These are phyloP conservation scores for Metschnikowia lachancei DNA, from an alignment of 805 yeast species.

Conservation along the genomic window DNA sequence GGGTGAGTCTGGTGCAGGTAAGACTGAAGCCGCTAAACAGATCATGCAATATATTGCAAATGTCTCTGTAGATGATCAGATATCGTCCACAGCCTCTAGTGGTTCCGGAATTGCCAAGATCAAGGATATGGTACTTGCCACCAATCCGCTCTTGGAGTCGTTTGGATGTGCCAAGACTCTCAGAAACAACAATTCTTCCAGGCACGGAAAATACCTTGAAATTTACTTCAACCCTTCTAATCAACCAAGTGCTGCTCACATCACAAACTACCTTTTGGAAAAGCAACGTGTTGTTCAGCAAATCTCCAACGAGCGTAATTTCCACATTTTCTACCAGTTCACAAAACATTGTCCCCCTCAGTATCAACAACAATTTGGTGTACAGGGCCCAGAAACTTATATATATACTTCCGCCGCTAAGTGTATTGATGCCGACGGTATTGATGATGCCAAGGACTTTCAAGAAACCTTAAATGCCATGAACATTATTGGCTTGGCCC, in stretches of 20 bases:
- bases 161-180: conserved; percentile 93
- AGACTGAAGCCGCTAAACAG: conserved; percentile 96
- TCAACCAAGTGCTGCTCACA: conserved; percentile 93
- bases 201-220: conserved; percentile 93
- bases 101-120: conserved; percentile 67
- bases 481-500: conserved; percentile 79
- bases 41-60: conserved; percentile 96
- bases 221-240: conserved; percentile 71
- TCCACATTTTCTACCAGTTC: conserved; percentile 95
- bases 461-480: conserved; percentile 81
- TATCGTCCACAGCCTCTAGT: conserved; percentile 21
- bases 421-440: conserved; percentile 81
- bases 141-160: conserved; percentile 87
- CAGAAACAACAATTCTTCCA: conserved; percentile 83
- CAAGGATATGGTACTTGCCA: conserved; percentile 96
- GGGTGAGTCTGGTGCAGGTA: conserved; percentile 98
- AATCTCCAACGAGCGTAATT: conserved; percentile 86
- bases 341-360: conserved; percentile 85
- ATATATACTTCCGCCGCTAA: conserved; percentile 82
- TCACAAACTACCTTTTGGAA: conserved; percentile 90
- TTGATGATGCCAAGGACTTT: conserved; percentile 80
- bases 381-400: conserved; percentile 92
- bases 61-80: conserved; percentile 58
- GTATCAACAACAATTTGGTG: conserved; percentile 81
- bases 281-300: conserved; percentile 97